Evolutionary conservation across 75 land plant genomes (phyloP), one percentile per base, ranked within the genome.

Genomic region (Larix kaempferi): DNA sequence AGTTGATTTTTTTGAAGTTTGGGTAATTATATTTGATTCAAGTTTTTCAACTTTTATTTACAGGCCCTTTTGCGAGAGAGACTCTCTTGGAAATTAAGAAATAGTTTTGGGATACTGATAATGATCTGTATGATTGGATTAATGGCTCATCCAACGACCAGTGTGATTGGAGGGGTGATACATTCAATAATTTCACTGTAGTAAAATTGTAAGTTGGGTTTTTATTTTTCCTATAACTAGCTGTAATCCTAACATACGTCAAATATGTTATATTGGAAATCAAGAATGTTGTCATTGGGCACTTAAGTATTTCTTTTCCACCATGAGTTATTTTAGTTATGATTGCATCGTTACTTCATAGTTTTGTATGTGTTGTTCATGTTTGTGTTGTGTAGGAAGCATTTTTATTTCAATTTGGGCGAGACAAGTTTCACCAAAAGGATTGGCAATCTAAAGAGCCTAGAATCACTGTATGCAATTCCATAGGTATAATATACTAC

Each of bases 351-450:
- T 35, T 35, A n/a, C n/a, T 35, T 35, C 37, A 35, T 35, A 35
- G 3, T 2, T 35, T 35, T 35, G 37, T 35, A 35, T n/a, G n/a
- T 35, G 1, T 35, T 35, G 37, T 35, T 3, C 37, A 2, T 35
- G 3, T 1, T 10, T 5, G 4, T 49, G 37, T 26, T 77, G 19
- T 82, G 79, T 84, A 96, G 99, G 33, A 97, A 97, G 75, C 86
- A 94, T 0, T 91, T 98, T 17, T 78, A 85, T 25, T 77, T 97
- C 39, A 92, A 88, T 82, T 90, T 97, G 59, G 86, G 86, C 29
- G 99, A n/a, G 99, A 67, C 94, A 92, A 71, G 92, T 97, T 27
- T 89, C 99, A 23, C 98, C 99, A n/a, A n/a, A 33, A 79, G 95
- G 23, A 88, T 97, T 59, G 98, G 99, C 16, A 79, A 87, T 39